Conservation (phyloP, 768 basidiomycete species). For the Trametes meyenii region DNA sequence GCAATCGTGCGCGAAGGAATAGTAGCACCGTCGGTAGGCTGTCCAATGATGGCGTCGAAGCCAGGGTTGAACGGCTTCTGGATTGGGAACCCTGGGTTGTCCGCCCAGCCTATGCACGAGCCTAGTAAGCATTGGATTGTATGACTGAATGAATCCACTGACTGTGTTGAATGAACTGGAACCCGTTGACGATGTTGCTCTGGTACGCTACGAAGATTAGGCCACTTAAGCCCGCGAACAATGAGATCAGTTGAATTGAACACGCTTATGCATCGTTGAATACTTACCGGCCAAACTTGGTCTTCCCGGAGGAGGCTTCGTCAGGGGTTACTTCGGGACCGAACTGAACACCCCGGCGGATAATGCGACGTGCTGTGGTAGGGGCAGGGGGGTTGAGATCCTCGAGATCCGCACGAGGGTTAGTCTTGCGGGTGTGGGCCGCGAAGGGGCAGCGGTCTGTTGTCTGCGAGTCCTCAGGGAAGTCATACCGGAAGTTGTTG, state of each 20-base stretch:
- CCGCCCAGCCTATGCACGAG: conserved; percentile 24
- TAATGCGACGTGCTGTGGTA: conserved; percentile 39
- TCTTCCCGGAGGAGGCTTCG: conserved; percentile 42
- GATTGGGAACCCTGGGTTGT: conserved; percentile 37
- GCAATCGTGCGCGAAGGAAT: conserved; percentile 18
- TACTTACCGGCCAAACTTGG: conserved; percentile 42
- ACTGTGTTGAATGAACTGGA: conserved; percentile 38
- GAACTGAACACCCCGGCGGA: conserved; percentile 53
- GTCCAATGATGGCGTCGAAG: conserved; percentile 52
- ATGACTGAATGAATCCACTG: background rate
- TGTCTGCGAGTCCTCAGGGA: conserved; percentile 25
- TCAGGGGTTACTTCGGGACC: conserved; percentile 50
- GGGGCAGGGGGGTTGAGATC: background rate
- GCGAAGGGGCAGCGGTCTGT: conserved; percentile 37
- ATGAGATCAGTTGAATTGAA: conserved; percentile 33
- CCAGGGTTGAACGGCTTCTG: conserved; percentile 33
- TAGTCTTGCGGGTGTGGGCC: conserved; percentile 35
- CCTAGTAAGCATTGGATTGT: background rate
- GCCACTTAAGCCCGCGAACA: background rate
- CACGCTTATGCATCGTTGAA: conserved; percentile 35
- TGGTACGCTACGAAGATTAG: conserved; percentile 35
- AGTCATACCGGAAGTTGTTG: conserved; percentile 35
- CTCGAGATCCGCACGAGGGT: conserved; percentile 32
- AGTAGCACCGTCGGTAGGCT: conserved; percentile 4
- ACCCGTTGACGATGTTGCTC: conserved; percentile 35